Percentiles rank a stretch among this genome's conserved stretches.
Conservation (phyloP, 192 early-diverging fungal species). For the Chytriomyces confervae region DNA sequence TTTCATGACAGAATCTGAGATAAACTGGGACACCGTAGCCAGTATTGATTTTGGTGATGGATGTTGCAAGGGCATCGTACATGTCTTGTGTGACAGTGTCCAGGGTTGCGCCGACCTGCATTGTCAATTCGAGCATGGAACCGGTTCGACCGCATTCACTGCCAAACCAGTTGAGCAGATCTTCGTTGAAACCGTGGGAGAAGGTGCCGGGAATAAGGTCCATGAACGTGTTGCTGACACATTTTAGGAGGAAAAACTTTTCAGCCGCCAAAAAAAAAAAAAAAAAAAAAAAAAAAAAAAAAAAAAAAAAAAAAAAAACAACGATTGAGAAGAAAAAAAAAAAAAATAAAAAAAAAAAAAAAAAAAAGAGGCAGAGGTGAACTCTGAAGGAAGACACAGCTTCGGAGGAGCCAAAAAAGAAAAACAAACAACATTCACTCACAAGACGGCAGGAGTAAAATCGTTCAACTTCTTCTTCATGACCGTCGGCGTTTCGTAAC, state of each 20-base stretch:
- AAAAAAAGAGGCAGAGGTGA: not conserved
- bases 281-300: no score
- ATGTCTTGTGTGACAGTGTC: constrained; percentile 24
- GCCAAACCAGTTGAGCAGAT: constrained; percentile 43
- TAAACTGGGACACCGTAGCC: constrained; percentile 41
- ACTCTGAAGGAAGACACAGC: not conserved
- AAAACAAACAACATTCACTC: not conserved
- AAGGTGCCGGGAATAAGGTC: constrained; percentile 11
- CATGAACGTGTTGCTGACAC: constrained; percentile 38
- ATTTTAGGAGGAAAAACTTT: no score
- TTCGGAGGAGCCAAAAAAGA: not conserved
- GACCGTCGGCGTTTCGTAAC: not conserved
- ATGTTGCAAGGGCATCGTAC: constrained; percentile 29
- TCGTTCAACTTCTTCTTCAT: not conserved
- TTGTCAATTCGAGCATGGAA: constrained; percentile 44
- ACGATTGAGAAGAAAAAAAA: no score
- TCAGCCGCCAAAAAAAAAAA: not conserved
- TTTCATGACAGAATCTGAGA: constrained; percentile 52
- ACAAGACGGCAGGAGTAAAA: constrained; percentile 39
- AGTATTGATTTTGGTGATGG: constrained; percentile 35
- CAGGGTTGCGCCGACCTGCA: constrained; percentile 34
- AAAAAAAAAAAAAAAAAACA: no score
- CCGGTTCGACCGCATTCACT: constrained; percentile 28
- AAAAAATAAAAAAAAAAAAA: no score
- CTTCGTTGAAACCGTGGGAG: not conserved